A percentile compares a stretch with the other conserved stretches of the same genome.
phyloP scores from a whole-genome alignment of 176 grass and related monocot genomes.

The Triticum urartu region DNA sequence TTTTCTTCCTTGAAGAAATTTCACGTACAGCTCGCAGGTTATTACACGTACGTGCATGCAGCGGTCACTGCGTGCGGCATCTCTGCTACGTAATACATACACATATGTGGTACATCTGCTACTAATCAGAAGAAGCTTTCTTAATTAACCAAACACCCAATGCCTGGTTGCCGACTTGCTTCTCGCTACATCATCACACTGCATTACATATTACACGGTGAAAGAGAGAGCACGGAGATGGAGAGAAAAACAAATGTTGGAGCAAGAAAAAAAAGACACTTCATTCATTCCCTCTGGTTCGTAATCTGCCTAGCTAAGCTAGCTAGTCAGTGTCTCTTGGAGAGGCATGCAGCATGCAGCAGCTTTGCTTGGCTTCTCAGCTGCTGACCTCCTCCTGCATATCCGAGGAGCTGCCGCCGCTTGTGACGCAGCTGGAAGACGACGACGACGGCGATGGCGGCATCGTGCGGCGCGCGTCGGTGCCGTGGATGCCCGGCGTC shows the following conservation, averaged over 20 bases:
- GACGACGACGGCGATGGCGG: constrained; percentile 37
- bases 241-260: constrained; percentile 3
- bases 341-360: constrained; percentile 19
- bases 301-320: constrained; percentile 30
- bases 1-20: constrained; percentile 9
- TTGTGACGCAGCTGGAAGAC: constrained; percentile 64
- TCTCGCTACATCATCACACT: constrained; percentile 31
- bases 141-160: constrained; percentile 18
- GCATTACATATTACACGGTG: constrained; percentile 28
- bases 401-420: constrained; percentile 36
- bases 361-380: not conserved
- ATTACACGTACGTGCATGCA: constrained; percentile 16
- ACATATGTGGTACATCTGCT: not conserved
- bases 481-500: not conserved
- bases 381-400: constrained; percentile 61
- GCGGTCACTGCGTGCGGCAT: constrained; percentile 12
- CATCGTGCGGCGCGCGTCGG: not conserved
- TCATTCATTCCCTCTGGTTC: constrained; percentile 21
- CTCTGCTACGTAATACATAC: not conserved
- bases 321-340: constrained; percentile 41
- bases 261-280: constrained; percentile 13
- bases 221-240: not conserved
- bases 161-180: not conserved
- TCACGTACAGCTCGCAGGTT: not conserved
- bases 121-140: constrained; percentile 23